Evolutionary conservation across 352 stramenopile genomes (phyloP).

Genomic region (Globisporangium nodosum): DNA sequence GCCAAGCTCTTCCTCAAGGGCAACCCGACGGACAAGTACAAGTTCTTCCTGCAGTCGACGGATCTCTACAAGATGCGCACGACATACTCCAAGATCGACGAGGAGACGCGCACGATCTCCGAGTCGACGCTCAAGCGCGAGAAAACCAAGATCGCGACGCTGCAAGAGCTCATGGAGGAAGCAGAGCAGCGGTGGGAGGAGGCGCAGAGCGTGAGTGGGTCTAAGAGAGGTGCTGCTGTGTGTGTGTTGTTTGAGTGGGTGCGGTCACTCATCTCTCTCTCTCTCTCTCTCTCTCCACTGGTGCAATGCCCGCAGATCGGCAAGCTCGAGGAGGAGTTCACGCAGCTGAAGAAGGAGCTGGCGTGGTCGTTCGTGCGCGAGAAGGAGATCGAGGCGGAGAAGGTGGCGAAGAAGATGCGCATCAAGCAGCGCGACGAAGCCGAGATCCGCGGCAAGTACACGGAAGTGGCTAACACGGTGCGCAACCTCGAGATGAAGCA

Average conservation of each 20-base stretch:
- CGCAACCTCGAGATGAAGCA: slow-evolving; percentile 50
- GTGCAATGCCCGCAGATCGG: slow-evolving; percentile 36
- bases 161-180: slow-evolving; percentile 59
- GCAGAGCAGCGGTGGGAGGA: slow-evolving; percentile 69
- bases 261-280: too few relatives aligned
- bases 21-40: slow-evolving; percentile 94
- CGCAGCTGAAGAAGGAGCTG: slow-evolving; percentile 67
- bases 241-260: too few relatives aligned
- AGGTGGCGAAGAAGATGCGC: slow-evolving; percentile 51
- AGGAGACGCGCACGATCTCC: slow-evolving; percentile 57
- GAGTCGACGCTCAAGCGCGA: slow-evolving; percentile 69
- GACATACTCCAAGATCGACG: slow-evolving; percentile 83
- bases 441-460: slow-evolving; percentile 31
- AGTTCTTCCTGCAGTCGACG: slow-evolving; percentile 96
- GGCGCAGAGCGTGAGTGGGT: slow-evolving; percentile 48
- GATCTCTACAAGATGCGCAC: slow-evolving; percentile 91
- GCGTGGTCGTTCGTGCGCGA: slow-evolving; percentile 80
- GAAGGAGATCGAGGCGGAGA: slow-evolving; percentile 45
- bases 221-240: too few relatives aligned
- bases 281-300: too few relatives aligned
- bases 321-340: slow-evolving; percentile 66
- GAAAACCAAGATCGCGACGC: slow-evolving; percentile 45
- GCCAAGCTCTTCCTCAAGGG: slow-evolving; percentile 97
- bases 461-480: slow-evolving; percentile 41
- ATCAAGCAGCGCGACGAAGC: slow-evolving; percentile 42